These are phyloP conservation scores for Tetragonia tetragonoides DNA, from an alignment of 148 eudicot species.

Conservation along the genomic window DNA sequence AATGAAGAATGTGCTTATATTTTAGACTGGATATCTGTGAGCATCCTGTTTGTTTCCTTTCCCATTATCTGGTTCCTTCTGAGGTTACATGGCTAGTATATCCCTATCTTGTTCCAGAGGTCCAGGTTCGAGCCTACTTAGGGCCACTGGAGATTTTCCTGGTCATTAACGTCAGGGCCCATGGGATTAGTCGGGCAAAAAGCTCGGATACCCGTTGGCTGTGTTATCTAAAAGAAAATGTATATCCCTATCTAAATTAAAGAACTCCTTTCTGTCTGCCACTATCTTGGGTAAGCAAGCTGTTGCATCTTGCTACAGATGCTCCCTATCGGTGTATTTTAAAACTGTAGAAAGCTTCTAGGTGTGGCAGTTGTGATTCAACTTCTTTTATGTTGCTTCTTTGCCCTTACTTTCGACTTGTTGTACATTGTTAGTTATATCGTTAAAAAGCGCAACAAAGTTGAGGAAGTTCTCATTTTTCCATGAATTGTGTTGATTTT, in stretches of 20 bases:
- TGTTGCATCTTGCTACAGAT: neutral
- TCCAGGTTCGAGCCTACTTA: too few species aligned
- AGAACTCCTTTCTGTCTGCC: neutral
- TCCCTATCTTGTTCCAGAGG: too few species aligned
- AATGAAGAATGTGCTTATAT: neutral
- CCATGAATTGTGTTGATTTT: constrained; percentile 25
- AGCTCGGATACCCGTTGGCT: too few species aligned
- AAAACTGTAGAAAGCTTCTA: neutral
- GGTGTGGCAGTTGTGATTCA: neutral
- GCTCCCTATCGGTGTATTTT: neutral
- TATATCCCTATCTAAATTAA: neutral
- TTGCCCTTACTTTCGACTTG: neutral
- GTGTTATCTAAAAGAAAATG: too few species aligned
- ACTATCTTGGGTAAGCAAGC: neutral
- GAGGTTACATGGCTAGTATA: neutral
- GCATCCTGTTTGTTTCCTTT: neutral
- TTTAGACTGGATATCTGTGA: neutral
- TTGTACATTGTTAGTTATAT: neutral
- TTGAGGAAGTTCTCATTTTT: constrained; percentile 16
- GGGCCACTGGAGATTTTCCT: too few species aligned
- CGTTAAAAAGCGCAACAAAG: neutral
- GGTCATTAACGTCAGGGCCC: too few species aligned
- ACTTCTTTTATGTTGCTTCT: neutral
- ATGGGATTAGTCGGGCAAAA: too few species aligned
- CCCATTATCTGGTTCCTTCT: neutral